Conservation (phyloP, 2,329 filamentous ascomycete species). For the Nannizziopsis arthrosporioides region DNA sequence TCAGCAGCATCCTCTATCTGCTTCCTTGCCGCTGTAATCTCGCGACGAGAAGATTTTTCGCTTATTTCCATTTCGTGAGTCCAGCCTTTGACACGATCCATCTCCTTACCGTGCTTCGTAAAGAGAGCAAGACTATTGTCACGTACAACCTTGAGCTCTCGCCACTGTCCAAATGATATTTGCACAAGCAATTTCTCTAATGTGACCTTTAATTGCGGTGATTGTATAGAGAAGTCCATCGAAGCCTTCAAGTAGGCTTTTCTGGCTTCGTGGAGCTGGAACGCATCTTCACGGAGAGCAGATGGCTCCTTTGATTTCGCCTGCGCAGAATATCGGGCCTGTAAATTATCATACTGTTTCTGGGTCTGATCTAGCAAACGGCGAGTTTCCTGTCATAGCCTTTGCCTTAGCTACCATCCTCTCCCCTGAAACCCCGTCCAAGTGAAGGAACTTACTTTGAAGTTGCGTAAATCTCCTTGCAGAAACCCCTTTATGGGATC, state of each 20-base stretch:
- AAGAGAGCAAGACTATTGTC: slow-evolving; percentile 53
- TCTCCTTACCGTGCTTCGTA: slow-evolving; percentile 59
- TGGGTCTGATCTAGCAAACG: slow-evolving; percentile 66
- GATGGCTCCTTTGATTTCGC: slow-evolving; percentile 91
- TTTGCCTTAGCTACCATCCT: slow-evolving; percentile 12
- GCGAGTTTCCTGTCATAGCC: slow-evolving; percentile 49
- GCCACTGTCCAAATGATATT: slow-evolving; percentile 77
- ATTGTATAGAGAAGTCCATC: slow-evolving; percentile 83
- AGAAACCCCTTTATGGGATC: slow-evolving; percentile 76
- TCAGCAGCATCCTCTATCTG: slow-evolving; percentile 72
- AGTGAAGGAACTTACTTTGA: slow-evolving; percentile 46
- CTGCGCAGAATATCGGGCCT: slow-evolving; percentile 71
- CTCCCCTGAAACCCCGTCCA: slow-evolving; percentile 1
- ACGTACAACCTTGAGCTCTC: slow-evolving; percentile 63
- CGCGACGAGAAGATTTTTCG: slow-evolving; percentile 71
- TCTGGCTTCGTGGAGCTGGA: slow-evolving; percentile 83
- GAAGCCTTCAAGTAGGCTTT: slow-evolving; percentile 84
- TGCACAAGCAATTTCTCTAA: slow-evolving; percentile 79
- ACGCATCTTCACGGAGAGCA: slow-evolving; percentile 83
- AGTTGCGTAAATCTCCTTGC: slow-evolving; percentile 63
- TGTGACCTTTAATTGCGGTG: slow-evolving; percentile 70
- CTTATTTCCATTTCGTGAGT: slow-evolving; percentile 83
- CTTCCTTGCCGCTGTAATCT: slow-evolving; percentile 65
- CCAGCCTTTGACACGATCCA: slow-evolving; percentile 89
- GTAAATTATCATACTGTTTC: slow-evolving; percentile 67